Base-by-base conservation (phyloP, 2,329 filamentous ascomycete genomes). In the Xenoacremonium recifei region DNA sequence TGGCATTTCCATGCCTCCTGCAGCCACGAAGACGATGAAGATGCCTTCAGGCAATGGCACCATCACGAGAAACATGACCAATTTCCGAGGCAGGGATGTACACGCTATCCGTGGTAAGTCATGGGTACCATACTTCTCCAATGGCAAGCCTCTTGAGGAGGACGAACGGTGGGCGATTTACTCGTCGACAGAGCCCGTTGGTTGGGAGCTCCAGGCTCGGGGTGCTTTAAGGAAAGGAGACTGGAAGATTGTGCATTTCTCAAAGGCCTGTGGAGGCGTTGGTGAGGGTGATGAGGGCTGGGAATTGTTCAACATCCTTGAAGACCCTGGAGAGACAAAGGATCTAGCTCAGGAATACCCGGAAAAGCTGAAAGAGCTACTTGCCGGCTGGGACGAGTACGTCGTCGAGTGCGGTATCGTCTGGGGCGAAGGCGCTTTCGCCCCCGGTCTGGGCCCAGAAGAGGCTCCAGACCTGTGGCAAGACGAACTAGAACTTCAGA, bases 171-270 rank as follows among this genome's bases (percentile, higher is more conserved):
- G 54, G 37, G n/a, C n/a, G n/a, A n/a, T n/a, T n/a, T n/a, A n/a
- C n/a, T n/a, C n/a, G n/a, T n/a, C n/a, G n/a, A n/a, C n/a, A n/a
- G n/a, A n/a, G n/a, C n/a, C n/a, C n/a, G n/a, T n/a, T n/a, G 78
- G 77, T 17, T 81, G 77, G 76, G 76, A 82, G 47, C 73, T 71
- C 0, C 79, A 72, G 49, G 73, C 75, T 0, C 69, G 71, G 3
- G 51, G 47, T 3, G 79, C 79, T 0, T 68, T 80, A 17, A 74
- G 77, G 31, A 74, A 72, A 39, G 76, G 72, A 6, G 69, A 77
- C 51, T 82, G 72, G 70, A 81, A 80, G 57, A 76, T 76, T 5
- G 70, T 78, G 31, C 80, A 75, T 53, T 76, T 80, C 37, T 76
- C 75, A 2, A 75, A 72, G 42, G 76, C 72, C 16, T 5, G 50